Conservation (phyloP, 1,284 basidiomycete species). For the Cystobasidiaceae sp. region DNA sequence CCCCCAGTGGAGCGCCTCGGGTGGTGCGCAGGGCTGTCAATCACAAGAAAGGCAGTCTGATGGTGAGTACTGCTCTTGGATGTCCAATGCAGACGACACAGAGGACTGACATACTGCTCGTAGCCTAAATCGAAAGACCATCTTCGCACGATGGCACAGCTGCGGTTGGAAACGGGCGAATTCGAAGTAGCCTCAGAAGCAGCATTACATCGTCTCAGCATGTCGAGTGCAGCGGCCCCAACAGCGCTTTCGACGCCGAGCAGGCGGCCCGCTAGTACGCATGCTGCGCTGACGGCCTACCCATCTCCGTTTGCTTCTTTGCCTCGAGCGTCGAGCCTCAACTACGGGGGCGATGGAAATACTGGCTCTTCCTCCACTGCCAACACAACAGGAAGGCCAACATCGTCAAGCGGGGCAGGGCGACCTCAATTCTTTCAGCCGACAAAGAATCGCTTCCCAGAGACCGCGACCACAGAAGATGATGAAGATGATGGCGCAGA, state of each 20-base stretch:
- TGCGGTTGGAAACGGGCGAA: constrained; percentile 23
- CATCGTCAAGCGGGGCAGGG: background rate
- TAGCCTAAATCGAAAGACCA: constrained; percentile 30
- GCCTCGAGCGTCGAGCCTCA: background rate
- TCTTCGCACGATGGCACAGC: constrained; percentile 10
- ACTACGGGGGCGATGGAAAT: background rate
- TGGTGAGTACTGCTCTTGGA: constrained; percentile 2
- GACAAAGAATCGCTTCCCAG: constrained; percentile 24
- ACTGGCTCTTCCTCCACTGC: background rate
- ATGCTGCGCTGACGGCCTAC: background rate
- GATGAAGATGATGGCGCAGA: constrained; percentile 14
- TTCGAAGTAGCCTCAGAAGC: constrained; percentile 28
- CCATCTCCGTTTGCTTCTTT: background rate
- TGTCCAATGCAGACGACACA: background rate
- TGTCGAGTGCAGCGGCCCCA: constrained; percentile 13
- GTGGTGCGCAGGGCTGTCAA: constrained; percentile 24
- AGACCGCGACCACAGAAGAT: constrained; percentile 9
- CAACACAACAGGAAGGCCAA: background rate
- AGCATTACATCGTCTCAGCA: constrained; percentile 21
- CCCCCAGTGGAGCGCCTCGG: background rate
- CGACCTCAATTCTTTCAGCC: background rate
- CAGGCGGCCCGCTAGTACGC: background rate
- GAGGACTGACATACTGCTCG: background rate
- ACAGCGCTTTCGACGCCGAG: background rate
- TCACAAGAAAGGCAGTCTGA: constrained; percentile 28